Evolutionary conservation across 169 alveolate genomes (phyloP), one percentile per base, ranked within the genome.

Genomic region (Plasmodium vivax): DNA sequence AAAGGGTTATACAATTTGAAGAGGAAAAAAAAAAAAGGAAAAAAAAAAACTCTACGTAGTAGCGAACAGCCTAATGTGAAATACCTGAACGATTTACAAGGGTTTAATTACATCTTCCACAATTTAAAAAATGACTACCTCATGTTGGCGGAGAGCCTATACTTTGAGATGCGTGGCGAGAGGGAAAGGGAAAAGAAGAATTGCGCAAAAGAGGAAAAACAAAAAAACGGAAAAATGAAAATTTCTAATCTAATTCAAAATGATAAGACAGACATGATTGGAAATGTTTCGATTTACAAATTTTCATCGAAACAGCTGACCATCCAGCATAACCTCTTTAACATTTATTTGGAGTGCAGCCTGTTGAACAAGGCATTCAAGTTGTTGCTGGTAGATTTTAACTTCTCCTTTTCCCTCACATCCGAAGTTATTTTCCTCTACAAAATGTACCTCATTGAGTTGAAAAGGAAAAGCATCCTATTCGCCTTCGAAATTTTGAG

Each of bases 361-460:
- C 27, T 90, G 56, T 19, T 90, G 38, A 90, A 90, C 83, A 90
- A 81, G 62, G 94, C 94, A 3, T 90, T 80, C 38, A 82, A 79
- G 45, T 16, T 90, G 45, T 58, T 90, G 1, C 41, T 90, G 84
- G 30, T 82, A 0, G 92, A 90, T 90, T 90, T 62, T 27, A 90
- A 90, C 43, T 90, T 90, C 51, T 90, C 94, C n/a, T 82, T 90
- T 36, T 90, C 94, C 19, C 38, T 90, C 47, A 90, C 94, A 0
- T 36, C 90, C 10, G 94, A 90, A 90, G 81, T 90, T 14, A 79
- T 90, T 12, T 90, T 90, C 30, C 74, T 90, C 68, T 90, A 80
- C 38, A 90, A 90, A 90, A 90, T 82, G 4, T 90, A 90, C 45
- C 83, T 90, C 19, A 90, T 90, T 23, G 94, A 90, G 41, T 90